phyloP scores from a whole-genome alignment of 805 yeast genomes.

The Wickerhamiella galacta region DNA sequence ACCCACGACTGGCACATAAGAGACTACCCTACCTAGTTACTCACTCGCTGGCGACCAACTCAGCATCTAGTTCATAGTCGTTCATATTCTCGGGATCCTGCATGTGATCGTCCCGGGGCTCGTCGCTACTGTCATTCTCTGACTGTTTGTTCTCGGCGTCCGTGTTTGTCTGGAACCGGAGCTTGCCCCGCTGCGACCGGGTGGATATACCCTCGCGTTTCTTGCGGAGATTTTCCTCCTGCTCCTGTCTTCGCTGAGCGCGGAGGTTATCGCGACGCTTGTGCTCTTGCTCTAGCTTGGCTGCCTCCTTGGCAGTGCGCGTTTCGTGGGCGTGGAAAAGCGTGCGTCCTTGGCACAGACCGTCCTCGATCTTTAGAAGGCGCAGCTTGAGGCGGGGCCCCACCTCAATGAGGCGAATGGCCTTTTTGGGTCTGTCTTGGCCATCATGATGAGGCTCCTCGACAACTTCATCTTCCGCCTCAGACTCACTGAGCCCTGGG shows the following conservation, averaged over 20 bases:
- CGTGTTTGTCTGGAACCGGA: constrained; percentile 12
- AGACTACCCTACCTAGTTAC: background rate
- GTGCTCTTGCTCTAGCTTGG: constrained; percentile 50
- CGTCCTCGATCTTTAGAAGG: constrained; percentile 80
- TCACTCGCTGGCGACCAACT: constrained; percentile 9
- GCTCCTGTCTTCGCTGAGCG: constrained; percentile 57
- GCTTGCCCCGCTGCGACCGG: constrained; percentile 41
- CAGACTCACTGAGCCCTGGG: constrained; percentile 78
- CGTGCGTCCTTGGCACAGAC: constrained; percentile 75
- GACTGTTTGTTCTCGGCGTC: constrained; percentile 12
- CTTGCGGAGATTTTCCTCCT: constrained; percentile 57
- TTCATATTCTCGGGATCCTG: constrained; percentile 29
- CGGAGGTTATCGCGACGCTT: constrained; percentile 42
- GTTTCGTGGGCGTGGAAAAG: constrained; percentile 58
- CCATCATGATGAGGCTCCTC: constrained; percentile 4
- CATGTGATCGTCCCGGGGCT: constrained; percentile 22
- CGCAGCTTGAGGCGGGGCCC: constrained; percentile 78
- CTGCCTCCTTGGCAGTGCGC: constrained; percentile 46
- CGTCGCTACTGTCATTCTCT: constrained; percentile 16
- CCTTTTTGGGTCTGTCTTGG: constrained; percentile 38
- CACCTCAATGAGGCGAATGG: constrained; percentile 78
- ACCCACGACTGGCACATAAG: no score
- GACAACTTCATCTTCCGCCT: constrained; percentile 78
- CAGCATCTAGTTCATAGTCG: constrained; percentile 21
- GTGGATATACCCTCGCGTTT: constrained; percentile 60